Base-by-base conservation (phyloP, 2,329 filamentous ascomycete species). In the Fusarium equiseti region DNA sequence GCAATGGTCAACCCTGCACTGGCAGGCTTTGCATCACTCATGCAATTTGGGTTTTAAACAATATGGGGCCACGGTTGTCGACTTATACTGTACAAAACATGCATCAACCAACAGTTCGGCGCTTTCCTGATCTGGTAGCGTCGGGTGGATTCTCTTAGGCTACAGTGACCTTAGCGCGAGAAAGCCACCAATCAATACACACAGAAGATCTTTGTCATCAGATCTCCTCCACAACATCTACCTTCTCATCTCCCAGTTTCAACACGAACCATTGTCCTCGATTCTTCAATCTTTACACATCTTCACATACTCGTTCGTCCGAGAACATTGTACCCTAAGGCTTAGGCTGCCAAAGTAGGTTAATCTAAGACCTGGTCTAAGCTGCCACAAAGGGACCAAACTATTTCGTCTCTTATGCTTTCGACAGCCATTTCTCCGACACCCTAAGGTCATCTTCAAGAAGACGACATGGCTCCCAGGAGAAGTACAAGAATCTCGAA, bases 401-500 rank as follows among this genome's bases (percentile, higher is more conserved):
- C 1, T 32, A 16, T 32, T 32, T 5, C 31, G 5, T 32, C 31
- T 32, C 15, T 16, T 32, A 32, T 32, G 31, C 31, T 16, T 16
- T 32, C 31, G 15, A 3, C 15, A 8, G 31, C 16, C 16, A 18
- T 18, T 10, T 18, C 32, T 18, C 8, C 16, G 0, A 18, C 32
- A 18, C 18, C 18, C 16, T 35, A 35, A 35, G 32, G 32, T 9
- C 32, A 38, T 38, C 9, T 38, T 16, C n/a, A 49, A 32, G 18
- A 49, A 10, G 27, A 16, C 46, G 35, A 57, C 2, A 59, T 59
- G 35, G 24, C 38, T 4, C 24, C 27, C 3, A 43, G 63, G 40
- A 51, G 61, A 26, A 66, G 61, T 3, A 22, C 44, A 2, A 60
- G 63, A 18, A 45, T 66, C 13, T 44, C 49, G 0, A 42, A 43